Evolutionary conservation across 2,329 filamentous ascomycete species (phyloP).

Genomic region (Penicillium sp.): DNA sequence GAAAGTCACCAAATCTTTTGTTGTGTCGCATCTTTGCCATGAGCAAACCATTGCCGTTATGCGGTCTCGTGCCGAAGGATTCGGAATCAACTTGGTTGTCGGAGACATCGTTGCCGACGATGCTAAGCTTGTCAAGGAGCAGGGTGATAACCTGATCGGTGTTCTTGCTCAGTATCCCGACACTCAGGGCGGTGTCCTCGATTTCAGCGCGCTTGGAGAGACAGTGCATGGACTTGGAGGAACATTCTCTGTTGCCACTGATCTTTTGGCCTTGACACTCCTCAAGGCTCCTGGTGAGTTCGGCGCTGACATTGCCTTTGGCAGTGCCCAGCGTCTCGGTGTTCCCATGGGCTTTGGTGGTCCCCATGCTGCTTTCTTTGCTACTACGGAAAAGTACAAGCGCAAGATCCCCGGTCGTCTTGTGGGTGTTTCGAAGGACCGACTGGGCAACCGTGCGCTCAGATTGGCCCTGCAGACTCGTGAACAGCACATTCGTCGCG

Average conservation of each 20-base stretch:
- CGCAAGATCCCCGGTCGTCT: conserved; percentile 88
- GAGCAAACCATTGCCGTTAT: conserved; percentile 83
- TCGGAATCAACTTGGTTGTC: conserved; percentile 74
- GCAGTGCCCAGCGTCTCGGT: conserved; percentile 85
- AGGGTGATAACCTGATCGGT: conserved; percentile 79
- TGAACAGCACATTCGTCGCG: conserved; percentile 92
- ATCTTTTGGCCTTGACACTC: conserved; percentile 80
- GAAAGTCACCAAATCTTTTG: conserved; percentile 70
- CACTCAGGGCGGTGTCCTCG: conserved; percentile 73
- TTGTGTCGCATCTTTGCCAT: conserved; percentile 79
- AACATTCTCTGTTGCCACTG: conserved; percentile 82
- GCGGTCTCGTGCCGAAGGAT: conserved; percentile 81
- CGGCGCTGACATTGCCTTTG: conserved; percentile 92
- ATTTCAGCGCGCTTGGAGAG: conserved; percentile 71
- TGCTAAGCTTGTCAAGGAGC: conserved; percentile 62
- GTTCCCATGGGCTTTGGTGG: conserved; percentile 90
- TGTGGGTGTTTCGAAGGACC: conserved; percentile 87
- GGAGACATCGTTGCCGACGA: conserved; percentile 66
- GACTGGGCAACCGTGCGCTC: conserved; percentile 75
- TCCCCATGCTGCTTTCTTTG: conserved; percentile 96
- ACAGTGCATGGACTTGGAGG: conserved; percentile 72
- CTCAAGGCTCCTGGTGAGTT: conserved; percentile 89
- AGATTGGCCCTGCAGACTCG: conserved; percentile 84
- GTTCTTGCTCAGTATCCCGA: conserved; percentile 95
- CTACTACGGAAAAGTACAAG: conserved; percentile 86